Evolutionary conservation across 192 early-diverging fungal genomes (phyloP).

Genomic region (Allomyces macrogynus): DNA sequence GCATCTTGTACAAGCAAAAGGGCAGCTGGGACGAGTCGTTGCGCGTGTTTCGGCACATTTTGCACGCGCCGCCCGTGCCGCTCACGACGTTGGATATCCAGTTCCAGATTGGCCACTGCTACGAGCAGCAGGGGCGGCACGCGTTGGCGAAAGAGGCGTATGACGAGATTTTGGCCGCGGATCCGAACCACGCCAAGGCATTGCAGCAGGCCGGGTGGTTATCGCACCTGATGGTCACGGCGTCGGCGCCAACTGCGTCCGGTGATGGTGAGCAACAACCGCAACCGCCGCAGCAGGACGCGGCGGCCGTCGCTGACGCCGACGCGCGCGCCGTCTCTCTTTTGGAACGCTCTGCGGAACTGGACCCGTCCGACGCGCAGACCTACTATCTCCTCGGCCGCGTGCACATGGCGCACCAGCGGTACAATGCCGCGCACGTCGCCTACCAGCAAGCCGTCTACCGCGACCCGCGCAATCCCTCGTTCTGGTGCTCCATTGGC

Average conservation of each 20-base stretch:
- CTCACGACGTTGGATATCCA: slow-evolving; percentile 88
- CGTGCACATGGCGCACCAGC: slow-evolving; percentile 88
- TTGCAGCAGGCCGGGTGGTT: slow-evolving; percentile 92
- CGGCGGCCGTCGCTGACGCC: background rate
- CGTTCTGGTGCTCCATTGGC: slow-evolving; percentile 98
- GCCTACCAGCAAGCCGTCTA: slow-evolving; percentile 95
- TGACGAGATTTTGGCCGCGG: slow-evolving; percentile 70
- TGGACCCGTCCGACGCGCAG: slow-evolving; percentile 72
- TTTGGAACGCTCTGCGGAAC: background rate
- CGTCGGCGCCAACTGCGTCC: background rate
- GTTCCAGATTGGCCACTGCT: slow-evolving; percentile 95
- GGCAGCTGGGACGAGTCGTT: slow-evolving; percentile 52
- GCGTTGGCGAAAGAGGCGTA: slow-evolving; percentile 67
- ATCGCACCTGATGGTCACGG: slow-evolving; percentile 69
- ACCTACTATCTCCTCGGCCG: slow-evolving; percentile 89
- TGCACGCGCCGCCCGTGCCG: slow-evolving; percentile 71
- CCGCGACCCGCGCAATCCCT: slow-evolving; percentile 78
- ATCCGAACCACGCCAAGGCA: slow-evolving; percentile 84
- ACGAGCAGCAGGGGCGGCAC: slow-evolving; percentile 65
- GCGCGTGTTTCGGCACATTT: slow-evolving; percentile 76
- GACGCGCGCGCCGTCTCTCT: background rate
- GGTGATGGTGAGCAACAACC: background rate
- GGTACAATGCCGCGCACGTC: slow-evolving; percentile 88
- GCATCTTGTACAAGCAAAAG: slow-evolving; percentile 93
- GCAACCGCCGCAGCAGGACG: background rate